Base-by-base conservation (phyloP, 2,329 filamentous ascomycete genomes). In the Neonectria sp. region DNA sequence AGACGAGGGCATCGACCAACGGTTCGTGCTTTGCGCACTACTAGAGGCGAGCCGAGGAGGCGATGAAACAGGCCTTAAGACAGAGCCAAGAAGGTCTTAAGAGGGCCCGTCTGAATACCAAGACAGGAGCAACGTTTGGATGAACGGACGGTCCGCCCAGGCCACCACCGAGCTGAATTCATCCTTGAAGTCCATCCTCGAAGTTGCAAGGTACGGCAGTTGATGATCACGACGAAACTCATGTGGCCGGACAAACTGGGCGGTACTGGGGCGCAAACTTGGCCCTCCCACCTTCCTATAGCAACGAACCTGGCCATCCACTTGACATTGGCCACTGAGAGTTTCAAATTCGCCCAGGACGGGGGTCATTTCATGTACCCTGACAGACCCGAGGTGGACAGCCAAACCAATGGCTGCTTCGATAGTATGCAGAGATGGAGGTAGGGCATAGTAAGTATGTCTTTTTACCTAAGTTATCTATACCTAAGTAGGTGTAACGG, bases 1-100 rank as follows among this genome's bases (percentile, higher is more conserved):
- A 49, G 25, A 60, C 40, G 52, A 56, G 35, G 52, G 45, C 56
- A 56, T 61, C 31, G 45, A 37, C 27, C 56, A 61, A 56, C 62
- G 40, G 49, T 33, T 55, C 51, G 35, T 31, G 29, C 21, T 55
- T 56, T 17, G 46, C 52, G 13, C 51, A 51, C 35, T 37, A 61
- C n/a, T 17, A 49, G 43, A 45, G 55, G 27, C 29, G 27, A 45
- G 21, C 7, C 27, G 4, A 35, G 12, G 24, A 55, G 27, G 21
- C 29, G 24, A 46, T 37, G 29, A 31, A 55, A 48, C 31, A 6
- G 31, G 25, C 12, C 12, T 21, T 48, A 61, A 35, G 31, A 35
- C n/a, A 46, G 58, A 13, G 25, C 13, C 13, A 46, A 46, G 40
- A 33, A 55, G 40, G 21, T 21, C 13, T 17, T 40, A 13, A 13